A percentile compares a stretch with the other conserved stretches of the same genome.
Evolutionary conservation across 192 early-diverging fungal species (phyloP).

Genomic region (Coemansia sp.): DNA sequence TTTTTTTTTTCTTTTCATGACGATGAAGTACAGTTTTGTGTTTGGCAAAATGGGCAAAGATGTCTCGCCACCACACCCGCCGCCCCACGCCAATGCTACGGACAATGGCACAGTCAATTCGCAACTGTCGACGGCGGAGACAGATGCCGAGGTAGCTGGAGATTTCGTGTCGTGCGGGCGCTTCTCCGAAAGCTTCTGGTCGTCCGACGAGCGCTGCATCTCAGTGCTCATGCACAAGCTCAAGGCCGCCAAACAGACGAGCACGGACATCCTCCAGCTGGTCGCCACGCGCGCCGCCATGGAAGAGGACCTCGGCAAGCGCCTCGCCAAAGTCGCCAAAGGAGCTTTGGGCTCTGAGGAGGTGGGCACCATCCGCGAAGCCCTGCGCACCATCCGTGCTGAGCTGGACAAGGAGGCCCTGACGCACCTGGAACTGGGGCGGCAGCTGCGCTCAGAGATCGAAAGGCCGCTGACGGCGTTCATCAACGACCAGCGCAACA

Average conservation of each 20-base stretch:
- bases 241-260: constrained; percentile 68
- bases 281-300: constrained; percentile 59
- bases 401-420: constrained; percentile 67
- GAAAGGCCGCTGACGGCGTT: constrained; percentile 63
- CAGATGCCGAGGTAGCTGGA: constrained; percentile 19
- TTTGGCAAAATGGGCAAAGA: constrained; percentile 21
- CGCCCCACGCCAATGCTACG: background rate
- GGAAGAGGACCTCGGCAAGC: constrained; percentile 73
- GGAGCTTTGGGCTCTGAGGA: constrained; percentile 66
- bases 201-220: constrained; percentile 67
- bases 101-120: constrained; percentile 16
- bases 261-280: constrained; percentile 64
- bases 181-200: constrained; percentile 47
- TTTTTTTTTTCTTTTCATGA: background rate
- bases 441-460: constrained; percentile 63
- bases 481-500: constrained; percentile 65
- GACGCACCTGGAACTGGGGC: constrained; percentile 62
- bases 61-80: background rate
- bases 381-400: constrained; percentile 57
- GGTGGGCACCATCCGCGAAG: constrained; percentile 60
- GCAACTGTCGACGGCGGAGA: constrained; percentile 17
- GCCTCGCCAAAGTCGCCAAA: constrained; percentile 61
- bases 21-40: constrained; percentile 24
- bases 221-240: constrained; percentile 65
- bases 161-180: constrained; percentile 41